These are phyloP conservation scores for Physcia stellaris DNA, from an alignment of 495 filamentous ascomycete species.

Conservation along the genomic window DNA sequence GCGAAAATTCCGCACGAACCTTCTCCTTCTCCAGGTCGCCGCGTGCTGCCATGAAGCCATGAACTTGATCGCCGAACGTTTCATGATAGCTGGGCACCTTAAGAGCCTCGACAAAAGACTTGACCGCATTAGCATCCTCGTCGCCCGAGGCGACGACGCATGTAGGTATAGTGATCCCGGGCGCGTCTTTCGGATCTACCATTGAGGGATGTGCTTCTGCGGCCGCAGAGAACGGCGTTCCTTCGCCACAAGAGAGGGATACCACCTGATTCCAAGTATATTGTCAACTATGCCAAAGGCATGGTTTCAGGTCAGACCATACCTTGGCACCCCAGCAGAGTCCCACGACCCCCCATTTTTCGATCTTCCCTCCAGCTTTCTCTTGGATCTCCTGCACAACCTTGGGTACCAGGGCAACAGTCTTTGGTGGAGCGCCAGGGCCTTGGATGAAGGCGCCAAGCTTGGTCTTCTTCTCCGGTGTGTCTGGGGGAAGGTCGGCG, in stretches of 20 bases:
- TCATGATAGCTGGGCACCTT: slow-evolving; percentile 58
- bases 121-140: slow-evolving; percentile 52
- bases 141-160: slow-evolving; percentile 55
- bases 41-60: slow-evolving; percentile 88
- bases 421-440: slow-evolving; percentile 47
- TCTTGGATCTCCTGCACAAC: slow-evolving; percentile 43
- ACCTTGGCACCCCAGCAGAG: slow-evolving; percentile 93
- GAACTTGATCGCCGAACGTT: slow-evolving; percentile 68
- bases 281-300: slow-evolving; percentile 42
- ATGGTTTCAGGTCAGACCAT: slow-evolving; percentile 14
- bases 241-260: slow-evolving; percentile 41
- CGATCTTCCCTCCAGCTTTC: slow-evolving; percentile 38
- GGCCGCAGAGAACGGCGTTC: slow-evolving; percentile 52
- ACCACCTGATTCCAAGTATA: slow-evolving; percentile 31
- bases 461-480: slow-evolving; percentile 60
- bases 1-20: slow-evolving; percentile 62
- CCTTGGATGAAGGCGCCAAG: slow-evolving; percentile 66
- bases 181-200: slow-evolving; percentile 67
- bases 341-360: slow-evolving; percentile 73
- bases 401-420: slow-evolving; percentile 47
- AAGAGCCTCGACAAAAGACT: slow-evolving; percentile 54
- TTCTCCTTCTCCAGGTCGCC: slow-evolving; percentile 51
- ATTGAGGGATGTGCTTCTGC: slow-evolving; percentile 75
- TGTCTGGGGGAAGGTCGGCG: slow-evolving; percentile 61
- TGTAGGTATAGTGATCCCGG: slow-evolving; percentile 48